Evolutionary conservation across 306 rosid species (phyloP), one percentile per base, ranked within the genome.

Genomic region (Rosa lucieae): DNA sequence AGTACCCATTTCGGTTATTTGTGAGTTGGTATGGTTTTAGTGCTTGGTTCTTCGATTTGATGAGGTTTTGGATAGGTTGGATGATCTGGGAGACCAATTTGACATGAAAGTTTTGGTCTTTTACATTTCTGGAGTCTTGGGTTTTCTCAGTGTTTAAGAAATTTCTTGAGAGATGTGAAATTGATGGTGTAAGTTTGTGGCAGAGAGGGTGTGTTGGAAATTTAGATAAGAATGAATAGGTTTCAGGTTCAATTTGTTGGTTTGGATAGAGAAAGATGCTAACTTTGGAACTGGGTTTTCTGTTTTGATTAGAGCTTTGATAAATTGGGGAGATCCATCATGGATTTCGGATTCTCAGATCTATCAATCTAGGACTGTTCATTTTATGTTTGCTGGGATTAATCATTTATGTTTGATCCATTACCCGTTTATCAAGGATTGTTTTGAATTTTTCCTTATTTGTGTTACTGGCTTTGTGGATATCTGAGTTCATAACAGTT

Each of bases 1-100:
- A 87, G 84, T 87, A 59, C 61, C 80, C 88, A 62, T 78, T 70
- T 87, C 82, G 72, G 44, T 15, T 47, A 6, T 77, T 39, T 46
- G 32, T 10, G 48, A 4, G 11, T 5, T 37, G 70, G 51, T 40
- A 15, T 61, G n/a, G 32, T 13, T 73, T 58, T 10, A 2, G 3
- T 40, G 65, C 46, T 72, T 18, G 10, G 29, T 4, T 17, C 9
- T 15, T 51, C 10, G 4, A n/a, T 15, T 32, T 32, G 2, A 26
- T 8, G 29, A 37, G 20, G 56, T 23, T 2, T 61, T 59, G 15
- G 6, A 59, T 59, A 0, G 66, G 35, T 59, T 58, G 5, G 75
- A n/a, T 61, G 39, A 0, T 32, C 12, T 20, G 13, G 18, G 26
- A 2, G 18, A 14, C 40, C 23, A 7, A 47, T 14, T 59, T 39